These are phyloP conservation scores for Aspergillus coremiiformis DNA, from an alignment of 495 filamentous ascomycete genomes.

Conservation along the genomic window DNA sequence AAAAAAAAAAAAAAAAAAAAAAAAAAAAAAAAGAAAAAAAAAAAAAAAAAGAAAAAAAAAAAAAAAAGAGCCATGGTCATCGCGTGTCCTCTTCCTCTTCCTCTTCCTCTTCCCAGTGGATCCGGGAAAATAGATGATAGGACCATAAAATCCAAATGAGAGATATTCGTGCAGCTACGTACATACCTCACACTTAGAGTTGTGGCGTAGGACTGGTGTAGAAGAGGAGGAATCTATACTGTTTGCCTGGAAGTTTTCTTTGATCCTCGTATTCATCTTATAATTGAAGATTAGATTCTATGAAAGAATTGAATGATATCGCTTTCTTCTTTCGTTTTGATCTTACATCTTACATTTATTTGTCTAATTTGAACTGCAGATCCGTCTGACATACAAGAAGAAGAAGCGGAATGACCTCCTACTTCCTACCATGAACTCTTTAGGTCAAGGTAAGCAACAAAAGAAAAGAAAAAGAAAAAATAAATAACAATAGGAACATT, in stretches of 20 bases:
- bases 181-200: not conserved
- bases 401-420: not conserved
- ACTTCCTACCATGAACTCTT: not conserved
- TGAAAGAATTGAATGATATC: not conserved
- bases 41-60: too few species aligned
- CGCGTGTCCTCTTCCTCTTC: constrained; percentile 12
- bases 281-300: not conserved
- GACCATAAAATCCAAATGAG: constrained; percentile 9
- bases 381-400: not conserved
- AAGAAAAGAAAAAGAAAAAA: not conserved
- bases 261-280: not conserved
- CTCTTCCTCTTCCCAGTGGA: constrained; percentile 12
- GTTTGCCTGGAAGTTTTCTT: not conserved
- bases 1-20: not conserved
- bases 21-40: not conserved
- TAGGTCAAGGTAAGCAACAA: not conserved
- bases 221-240: not conserved
- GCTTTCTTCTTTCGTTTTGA: not conserved
- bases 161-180: constrained; percentile 14
- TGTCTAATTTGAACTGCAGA: not conserved
- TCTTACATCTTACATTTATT: not conserved
- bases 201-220: not conserved
- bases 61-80: constrained; percentile 8
- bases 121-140: constrained; percentile 13
- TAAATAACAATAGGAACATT: not conserved